A percentile compares a stretch with the other conserved stretches of the same genome.
These are phyloP conservation scores for Claviceps spartinae DNA, from an alignment of 2,329 filamentous ascomycete genomes.

Conservation along the genomic window DNA sequence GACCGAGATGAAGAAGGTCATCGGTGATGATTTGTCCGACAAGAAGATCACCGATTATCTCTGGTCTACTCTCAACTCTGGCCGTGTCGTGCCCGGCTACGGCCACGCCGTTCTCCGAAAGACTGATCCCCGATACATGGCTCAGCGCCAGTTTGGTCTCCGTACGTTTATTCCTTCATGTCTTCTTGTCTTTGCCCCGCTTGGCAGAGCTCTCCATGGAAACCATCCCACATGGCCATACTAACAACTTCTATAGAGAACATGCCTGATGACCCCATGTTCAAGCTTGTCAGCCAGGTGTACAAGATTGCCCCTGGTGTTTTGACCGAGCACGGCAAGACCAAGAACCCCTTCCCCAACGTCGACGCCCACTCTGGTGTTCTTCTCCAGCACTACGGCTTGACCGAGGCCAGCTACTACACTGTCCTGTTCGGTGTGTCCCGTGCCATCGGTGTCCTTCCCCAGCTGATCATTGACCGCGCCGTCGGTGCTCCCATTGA, in stretches of 20 bases:
- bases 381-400: conserved; percentile 97
- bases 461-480: conserved; percentile 98
- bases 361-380: conserved; percentile 98
- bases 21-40: conserved; percentile 93
- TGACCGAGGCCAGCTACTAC: conserved; percentile 99
- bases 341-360: conserved; percentile 99
- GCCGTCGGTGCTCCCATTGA: conserved; percentile 94
- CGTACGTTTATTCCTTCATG: conserved; percentile 17
- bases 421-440: conserved; percentile 98
- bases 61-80: conserved; percentile 90
- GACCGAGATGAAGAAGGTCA: conserved; percentile 90
- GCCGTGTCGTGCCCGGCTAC: conserved; percentile 95
- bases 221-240: background rate
- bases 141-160: conserved; percentile 92
- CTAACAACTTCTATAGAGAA: conserved; percentile 40
- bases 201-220: background rate
- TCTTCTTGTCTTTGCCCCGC: background rate
- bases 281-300: conserved; percentile 99
- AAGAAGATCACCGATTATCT: conserved; percentile 97
- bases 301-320: conserved; percentile 99
- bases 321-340: conserved; percentile 99
- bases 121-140: conserved; percentile 97
- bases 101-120: conserved; percentile 98
- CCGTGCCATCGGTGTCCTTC: conserved; percentile 93
- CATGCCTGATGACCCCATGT: conserved; percentile 95